phyloP scores from a whole-genome alignment of 257 asterid species.

The Linaria vulgaris region DNA sequence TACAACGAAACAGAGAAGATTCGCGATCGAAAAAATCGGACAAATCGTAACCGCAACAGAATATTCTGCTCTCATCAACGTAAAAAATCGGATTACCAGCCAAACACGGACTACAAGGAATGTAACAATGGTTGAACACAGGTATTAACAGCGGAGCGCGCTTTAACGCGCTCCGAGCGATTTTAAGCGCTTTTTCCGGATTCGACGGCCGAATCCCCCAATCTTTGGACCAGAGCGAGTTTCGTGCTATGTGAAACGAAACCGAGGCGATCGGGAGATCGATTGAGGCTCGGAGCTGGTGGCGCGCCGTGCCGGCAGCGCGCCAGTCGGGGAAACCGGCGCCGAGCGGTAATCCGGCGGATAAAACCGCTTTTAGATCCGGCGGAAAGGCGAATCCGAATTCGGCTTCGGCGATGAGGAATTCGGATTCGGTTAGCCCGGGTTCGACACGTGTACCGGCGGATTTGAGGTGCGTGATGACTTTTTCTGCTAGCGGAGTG shows the following conservation, averaged over 20 bases:
- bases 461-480: conserved; percentile 56
- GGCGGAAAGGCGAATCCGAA: conserved; percentile 89
- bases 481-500: conserved; percentile 69
- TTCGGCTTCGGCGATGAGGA: conserved; percentile 89
- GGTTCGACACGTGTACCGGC: conserved; percentile 63
- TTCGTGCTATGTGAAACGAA: conserved; percentile 81
- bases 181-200: conserved; percentile 70
- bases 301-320: conserved; percentile 64
- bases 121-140: conserved; percentile 79
- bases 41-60: conserved; percentile 87
- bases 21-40: conserved; percentile 87
- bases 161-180: conserved; percentile 75
- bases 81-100: conserved; percentile 91
- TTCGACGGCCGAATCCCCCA: conserved; percentile 82
- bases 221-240: conserved; percentile 79
- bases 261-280: conserved; percentile 81
- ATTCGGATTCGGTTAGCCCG: conserved; percentile 74
- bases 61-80: conserved; percentile 74
- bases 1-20: conserved; percentile 42
- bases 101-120: conserved; percentile 77
- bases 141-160: conserved; percentile 87
- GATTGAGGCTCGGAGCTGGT: conserved; percentile 77
- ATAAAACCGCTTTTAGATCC: conserved; percentile 76
- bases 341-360: conserved; percentile 78
- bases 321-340: conserved; percentile 98